Conservation (phyloP, 1,284 basidiomycete species). For the Trichosporon asahii region DNA sequence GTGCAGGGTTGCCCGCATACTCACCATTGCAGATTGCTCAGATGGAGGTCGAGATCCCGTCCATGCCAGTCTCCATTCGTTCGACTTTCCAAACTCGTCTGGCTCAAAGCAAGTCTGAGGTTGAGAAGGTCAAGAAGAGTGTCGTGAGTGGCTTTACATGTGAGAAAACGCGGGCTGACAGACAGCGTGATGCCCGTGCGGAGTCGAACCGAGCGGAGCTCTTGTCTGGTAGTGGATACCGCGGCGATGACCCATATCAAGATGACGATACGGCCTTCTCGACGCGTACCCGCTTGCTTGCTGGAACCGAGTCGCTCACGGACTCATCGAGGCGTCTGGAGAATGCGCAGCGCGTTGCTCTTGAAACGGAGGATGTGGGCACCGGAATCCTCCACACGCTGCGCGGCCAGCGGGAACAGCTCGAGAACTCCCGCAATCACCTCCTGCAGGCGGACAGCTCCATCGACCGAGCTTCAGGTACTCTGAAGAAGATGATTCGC, state of each 20-base stretch:
- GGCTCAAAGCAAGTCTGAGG: conserved; percentile 65
- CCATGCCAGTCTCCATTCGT: conserved; percentile 81
- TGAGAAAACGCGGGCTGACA: conserved; percentile 11
- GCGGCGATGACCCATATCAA: conserved; percentile 68
- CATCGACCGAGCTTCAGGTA: conserved; percentile 60
- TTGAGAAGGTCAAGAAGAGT: conserved; percentile 73
- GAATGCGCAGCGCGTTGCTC: conserved; percentile 84
- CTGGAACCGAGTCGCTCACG: conserved; percentile 69
- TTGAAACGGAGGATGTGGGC: conserved; percentile 95
- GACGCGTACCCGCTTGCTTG: conserved; percentile 70
- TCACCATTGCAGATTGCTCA: conserved; percentile 70
- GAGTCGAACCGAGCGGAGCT: conserved; percentile 54
- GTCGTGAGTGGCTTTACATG: conserved; percentile 51
- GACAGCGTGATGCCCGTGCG: conserved; percentile 52
- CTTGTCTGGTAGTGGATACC: conserved; percentile 55
- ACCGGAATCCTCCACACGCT: conserved; percentile 86
- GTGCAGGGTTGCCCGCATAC: background rate
- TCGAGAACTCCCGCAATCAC: conserved; percentile 82
- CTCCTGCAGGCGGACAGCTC: conserved; percentile 58
- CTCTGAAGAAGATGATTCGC: conserved; percentile 61
- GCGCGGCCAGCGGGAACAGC: conserved; percentile 85
- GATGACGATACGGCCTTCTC: conserved; percentile 39
- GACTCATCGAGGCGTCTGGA: conserved; percentile 77
- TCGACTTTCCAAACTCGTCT: conserved; percentile 70
- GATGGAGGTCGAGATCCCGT: conserved; percentile 99